phyloP scores from a whole-genome alignment of 208 protist species.

The Trypanosoma grayi region DNA sequence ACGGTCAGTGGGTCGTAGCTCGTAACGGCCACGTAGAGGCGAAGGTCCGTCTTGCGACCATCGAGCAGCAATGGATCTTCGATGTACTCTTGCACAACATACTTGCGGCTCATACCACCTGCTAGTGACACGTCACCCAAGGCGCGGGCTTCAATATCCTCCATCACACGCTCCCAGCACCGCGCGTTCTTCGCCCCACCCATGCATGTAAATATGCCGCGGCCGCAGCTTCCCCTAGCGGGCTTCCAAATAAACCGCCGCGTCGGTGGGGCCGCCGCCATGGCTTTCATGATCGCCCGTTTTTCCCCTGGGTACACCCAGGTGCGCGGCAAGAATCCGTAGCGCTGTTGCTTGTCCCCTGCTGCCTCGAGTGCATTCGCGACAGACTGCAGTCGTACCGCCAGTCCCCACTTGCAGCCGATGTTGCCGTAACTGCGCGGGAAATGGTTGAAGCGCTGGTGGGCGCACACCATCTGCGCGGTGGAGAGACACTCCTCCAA shows the following conservation, averaged over 20 bases:
- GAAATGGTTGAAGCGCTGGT: conserved; percentile 88
- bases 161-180: conserved; percentile 51
- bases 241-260: conserved; percentile 89
- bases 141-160: conserved; percentile 49
- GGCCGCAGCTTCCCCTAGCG: conserved; percentile 85
- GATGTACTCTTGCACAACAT: conserved; percentile 95
- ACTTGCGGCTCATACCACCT: conserved; percentile 33
- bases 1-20: conserved; percentile 87
- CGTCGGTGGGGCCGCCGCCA: conserved; percentile 29
- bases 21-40: conserved; percentile 93
- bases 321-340: conserved; percentile 70
- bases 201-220: conserved; percentile 75
- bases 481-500: conserved; percentile 15
- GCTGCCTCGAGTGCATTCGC: conserved; percentile 4
- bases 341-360: conserved; percentile 22
- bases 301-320: conserved; percentile 83
- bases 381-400: conserved; percentile 33
- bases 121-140: conserved; percentile 10
- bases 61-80: conserved; percentile 91
- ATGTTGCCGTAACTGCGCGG: conserved; percentile 74
- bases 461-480: conserved; percentile 18
- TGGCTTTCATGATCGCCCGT: conserved; percentile 36
- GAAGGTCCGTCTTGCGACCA: conserved; percentile 94
- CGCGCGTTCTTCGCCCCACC: conserved; percentile 39
- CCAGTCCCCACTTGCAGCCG: conserved; percentile 85